These are phyloP conservation scores for Pseudonitzschia multiseries DNA, from an alignment of 108 stramenopile species.

Conservation along the genomic window DNA sequence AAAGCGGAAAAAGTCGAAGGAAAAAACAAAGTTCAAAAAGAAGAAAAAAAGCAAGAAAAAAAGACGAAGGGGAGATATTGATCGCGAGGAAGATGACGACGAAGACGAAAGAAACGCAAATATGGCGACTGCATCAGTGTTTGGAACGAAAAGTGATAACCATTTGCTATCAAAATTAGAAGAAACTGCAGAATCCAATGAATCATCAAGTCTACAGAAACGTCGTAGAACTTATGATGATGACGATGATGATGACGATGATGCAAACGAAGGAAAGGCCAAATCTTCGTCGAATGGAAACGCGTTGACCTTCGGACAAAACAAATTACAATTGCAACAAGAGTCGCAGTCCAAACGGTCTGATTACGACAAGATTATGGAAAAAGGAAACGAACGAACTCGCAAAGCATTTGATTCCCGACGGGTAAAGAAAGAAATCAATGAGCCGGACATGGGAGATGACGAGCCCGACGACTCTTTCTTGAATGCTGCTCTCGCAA, in stretches of 20 bases:
- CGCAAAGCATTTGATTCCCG: constrained; percentile 46
- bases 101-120: constrained; percentile 27
- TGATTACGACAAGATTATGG: constrained; percentile 78
- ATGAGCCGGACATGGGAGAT: constrained; percentile 22
- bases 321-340: constrained; percentile 18
- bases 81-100: constrained; percentile 45
- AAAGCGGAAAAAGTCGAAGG: constrained; percentile 42
- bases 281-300: constrained; percentile 1
- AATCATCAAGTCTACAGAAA: constrained; percentile 32
- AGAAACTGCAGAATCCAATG: constrained; percentile 27
- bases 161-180: constrained; percentile 43
- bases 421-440: constrained; percentile 15
- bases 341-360: constrained; percentile 37
- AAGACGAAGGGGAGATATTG: constrained; percentile 39
- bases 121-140: neutral
- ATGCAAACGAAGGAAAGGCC: too few species aligned
- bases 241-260: constrained; percentile 43
- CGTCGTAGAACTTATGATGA: constrained; percentile 42
- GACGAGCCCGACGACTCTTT: constrained; percentile 85
- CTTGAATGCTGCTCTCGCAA: constrained; percentile 85
- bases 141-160: neutral
- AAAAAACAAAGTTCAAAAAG: constrained; percentile 61
- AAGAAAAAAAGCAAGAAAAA: constrained; percentile 58
- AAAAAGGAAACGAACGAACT: constrained; percentile 75
- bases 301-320: constrained; percentile 18